Evolutionary conservation across 1,284 basidiomycete species (phyloP).

Genomic region (Microbotryum scabiosae): DNA sequence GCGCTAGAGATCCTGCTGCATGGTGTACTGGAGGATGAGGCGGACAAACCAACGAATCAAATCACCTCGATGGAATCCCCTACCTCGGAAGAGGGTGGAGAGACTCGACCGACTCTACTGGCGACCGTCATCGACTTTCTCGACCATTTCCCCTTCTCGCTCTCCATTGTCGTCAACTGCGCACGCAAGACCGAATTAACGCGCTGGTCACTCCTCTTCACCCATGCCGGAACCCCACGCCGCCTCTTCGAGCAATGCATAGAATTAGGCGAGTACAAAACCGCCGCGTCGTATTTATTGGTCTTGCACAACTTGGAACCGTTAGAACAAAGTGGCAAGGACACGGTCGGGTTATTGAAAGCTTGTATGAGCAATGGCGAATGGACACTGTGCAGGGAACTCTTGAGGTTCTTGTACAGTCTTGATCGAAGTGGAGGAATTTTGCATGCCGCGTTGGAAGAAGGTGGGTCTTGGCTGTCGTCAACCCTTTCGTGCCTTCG

Average conservation of each 20-base stretch:
- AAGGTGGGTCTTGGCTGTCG: background rate
- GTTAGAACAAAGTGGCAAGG: constrained; percentile 62
- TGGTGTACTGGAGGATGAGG: constrained; percentile 86
- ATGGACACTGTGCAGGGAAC: constrained; percentile 60
- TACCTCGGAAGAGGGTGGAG: too few relatives aligned
- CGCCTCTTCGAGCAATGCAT: constrained; percentile 49
- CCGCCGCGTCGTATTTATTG: constrained; percentile 85
- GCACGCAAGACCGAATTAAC: constrained; percentile 95
- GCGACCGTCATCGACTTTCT: constrained; percentile 76
- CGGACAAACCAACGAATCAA: constrained; percentile 37
- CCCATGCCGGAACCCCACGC: constrained; percentile 38
- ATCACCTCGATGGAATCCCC: background rate
- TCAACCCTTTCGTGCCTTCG: background rate
- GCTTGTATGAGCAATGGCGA: constrained; percentile 62
- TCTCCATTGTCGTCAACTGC: constrained; percentile 91
- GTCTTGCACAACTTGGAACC: constrained; percentile 90
- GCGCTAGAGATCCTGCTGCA: constrained; percentile 89
- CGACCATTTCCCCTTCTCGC: constrained; percentile 80
- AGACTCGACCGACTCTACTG: constrained; percentile 43
- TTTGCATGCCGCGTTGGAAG: constrained; percentile 44
- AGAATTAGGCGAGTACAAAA: constrained; percentile 62
- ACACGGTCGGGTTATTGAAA: constrained; percentile 67
- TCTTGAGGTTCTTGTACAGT: constrained; percentile 82
- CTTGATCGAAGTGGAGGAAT: constrained; percentile 68
- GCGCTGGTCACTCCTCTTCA: constrained; percentile 78